Evolutionary conservation across 495 filamentous ascomycete genomes (phyloP).

Genomic region (Aspergillus hancockii): DNA sequence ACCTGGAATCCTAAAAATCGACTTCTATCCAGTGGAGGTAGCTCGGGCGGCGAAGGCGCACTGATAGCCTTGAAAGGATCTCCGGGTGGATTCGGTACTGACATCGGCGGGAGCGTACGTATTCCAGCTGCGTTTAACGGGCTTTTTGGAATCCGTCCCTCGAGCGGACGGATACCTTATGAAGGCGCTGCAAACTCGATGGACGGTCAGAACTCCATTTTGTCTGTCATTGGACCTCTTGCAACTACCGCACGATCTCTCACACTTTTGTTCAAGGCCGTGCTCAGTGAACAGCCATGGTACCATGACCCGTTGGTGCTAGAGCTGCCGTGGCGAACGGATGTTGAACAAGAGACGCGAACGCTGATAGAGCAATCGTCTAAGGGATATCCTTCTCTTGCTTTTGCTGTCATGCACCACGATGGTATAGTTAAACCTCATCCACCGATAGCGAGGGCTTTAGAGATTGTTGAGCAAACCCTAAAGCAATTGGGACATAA

Average conservation of each 20-base stretch:
- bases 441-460: constrained; percentile 56
- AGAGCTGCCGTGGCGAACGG: constrained; percentile 64
- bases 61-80: constrained; percentile 57
- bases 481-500: constrained; percentile 57
- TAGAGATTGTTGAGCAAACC: constrained; percentile 52
- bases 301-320: constrained; percentile 61
- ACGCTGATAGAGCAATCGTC: constrained; percentile 38
- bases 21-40: constrained; percentile 51
- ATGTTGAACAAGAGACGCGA: constrained; percentile 46
- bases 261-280: constrained; percentile 52
- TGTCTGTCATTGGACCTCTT: constrained; percentile 61
- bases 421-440: constrained; percentile 51
- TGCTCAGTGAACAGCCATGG: constrained; percentile 62
- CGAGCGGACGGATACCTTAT: constrained; percentile 47
- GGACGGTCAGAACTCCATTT: constrained; percentile 59
- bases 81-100: constrained; percentile 62
- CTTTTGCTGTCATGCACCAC: constrained; percentile 54
- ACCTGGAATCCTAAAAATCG: constrained; percentile 54
- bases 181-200: constrained; percentile 48
- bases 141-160: constrained; percentile 56
- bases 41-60: constrained; percentile 65
- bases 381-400: constrained; percentile 34
- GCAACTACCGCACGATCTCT: constrained; percentile 51
- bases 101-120: constrained; percentile 72
- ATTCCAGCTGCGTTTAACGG: constrained; percentile 67